These are phyloP conservation scores for Diaporthe destruens DNA, from an alignment of 2,329 filamentous ascomycete genomes.

Conservation along the genomic window DNA sequence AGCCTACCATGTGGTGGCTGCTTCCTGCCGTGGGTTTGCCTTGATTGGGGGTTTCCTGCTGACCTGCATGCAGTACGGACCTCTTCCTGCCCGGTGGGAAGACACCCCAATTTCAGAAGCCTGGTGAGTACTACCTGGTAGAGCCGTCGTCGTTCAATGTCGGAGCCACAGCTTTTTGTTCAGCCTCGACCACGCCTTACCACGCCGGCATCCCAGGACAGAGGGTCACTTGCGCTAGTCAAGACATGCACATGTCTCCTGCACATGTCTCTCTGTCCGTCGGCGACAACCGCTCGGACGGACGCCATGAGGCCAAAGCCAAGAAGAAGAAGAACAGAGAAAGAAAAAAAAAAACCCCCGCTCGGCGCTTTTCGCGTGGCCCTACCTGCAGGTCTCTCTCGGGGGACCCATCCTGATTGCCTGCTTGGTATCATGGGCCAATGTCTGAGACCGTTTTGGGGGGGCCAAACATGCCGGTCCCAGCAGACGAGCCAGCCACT, in stretches of 20 bases:
- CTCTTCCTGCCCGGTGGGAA: neutral
- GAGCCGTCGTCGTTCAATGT: neutral
- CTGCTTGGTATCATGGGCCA: constrained; percentile 21
- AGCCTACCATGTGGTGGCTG: constrained; percentile 19
- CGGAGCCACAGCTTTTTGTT: neutral
- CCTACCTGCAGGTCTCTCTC: constrained; percentile 20
- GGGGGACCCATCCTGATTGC: constrained; percentile 21
- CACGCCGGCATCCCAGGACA: neutral
- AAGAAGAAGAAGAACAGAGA: neutral
- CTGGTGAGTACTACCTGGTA: no score
- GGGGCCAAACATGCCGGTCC: neutral
- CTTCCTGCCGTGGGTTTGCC: constrained; percentile 9
- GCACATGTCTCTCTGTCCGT: neutral
- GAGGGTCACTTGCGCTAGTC: constrained; percentile 16
- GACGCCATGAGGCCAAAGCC: constrained; percentile 21
- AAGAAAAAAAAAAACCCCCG: no score
- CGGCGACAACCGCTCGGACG: neutral
- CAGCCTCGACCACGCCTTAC: neutral
- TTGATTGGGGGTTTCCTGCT: neutral
- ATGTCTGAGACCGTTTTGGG: constrained; percentile 15
- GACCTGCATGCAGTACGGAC: neutral
- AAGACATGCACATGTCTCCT: neutral
- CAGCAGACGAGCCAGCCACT: constrained; percentile 20
- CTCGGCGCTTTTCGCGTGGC: neutral
- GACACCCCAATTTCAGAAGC: neutral